phyloP scores from a whole-genome alignment of 257 asterid species.

The Gentiana straminea region DNA sequence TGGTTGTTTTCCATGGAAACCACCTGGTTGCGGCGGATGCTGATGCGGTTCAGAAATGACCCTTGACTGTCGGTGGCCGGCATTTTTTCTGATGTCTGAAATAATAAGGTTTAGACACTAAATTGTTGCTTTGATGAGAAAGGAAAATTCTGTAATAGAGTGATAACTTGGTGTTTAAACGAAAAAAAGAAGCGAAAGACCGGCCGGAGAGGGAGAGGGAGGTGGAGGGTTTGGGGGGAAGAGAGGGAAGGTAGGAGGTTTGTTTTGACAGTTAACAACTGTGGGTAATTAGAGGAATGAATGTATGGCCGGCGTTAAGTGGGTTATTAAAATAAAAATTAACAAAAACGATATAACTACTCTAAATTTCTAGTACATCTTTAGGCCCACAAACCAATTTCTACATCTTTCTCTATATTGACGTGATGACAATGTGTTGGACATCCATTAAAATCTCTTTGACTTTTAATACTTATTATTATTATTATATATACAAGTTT shows the following conservation, averaged over 20 bases:
- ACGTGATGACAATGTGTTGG: too few species aligned
- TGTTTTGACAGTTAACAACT: conserved; percentile 11
- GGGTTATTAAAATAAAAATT: conserved; percentile 1
- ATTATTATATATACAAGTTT: too few species aligned
- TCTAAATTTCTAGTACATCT: too few species aligned
- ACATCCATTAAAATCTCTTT: too few species aligned
- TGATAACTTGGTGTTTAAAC: neutral
- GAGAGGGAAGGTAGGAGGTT: neutral
- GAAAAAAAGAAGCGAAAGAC: neutral
- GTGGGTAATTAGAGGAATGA: neutral
- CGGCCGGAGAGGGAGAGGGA: neutral
- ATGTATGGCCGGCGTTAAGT: conserved; percentile 10
- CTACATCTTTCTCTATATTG: too few species aligned
- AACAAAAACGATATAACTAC: too few species aligned
- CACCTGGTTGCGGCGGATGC: conserved; percentile 87
- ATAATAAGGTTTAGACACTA: neutral
- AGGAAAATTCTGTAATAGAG: neutral
- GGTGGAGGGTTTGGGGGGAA: neutral
- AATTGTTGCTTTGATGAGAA: neutral
- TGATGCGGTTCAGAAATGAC: conserved; percentile 79
- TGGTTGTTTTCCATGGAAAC: conserved; percentile 37
- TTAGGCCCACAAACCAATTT: too few species aligned
- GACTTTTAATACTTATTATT: too few species aligned
- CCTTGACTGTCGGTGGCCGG: conserved; percentile 48
- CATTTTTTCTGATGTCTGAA: conserved; percentile 20